Evolutionary conservation across 805 yeast genomes (phyloP).

Genomic region (Naumovozyma baii): DNA sequence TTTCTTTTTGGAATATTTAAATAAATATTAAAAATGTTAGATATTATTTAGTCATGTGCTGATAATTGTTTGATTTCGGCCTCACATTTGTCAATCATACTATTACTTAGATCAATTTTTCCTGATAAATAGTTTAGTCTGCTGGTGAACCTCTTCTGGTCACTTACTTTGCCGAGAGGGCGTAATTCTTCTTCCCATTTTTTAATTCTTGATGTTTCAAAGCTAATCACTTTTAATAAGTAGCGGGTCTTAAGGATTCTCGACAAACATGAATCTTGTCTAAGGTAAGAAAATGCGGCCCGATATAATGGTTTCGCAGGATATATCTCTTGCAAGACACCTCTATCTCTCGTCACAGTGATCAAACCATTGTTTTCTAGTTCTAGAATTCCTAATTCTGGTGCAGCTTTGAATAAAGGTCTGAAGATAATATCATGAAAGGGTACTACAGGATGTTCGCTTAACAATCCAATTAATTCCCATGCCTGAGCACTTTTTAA

Average conservation of each 20-base stretch:
- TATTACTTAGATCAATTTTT: constrained; percentile 56
- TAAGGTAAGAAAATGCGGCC: constrained; percentile 67
- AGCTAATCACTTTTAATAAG: constrained; percentile 41
- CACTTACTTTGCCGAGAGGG: constrained; percentile 43
- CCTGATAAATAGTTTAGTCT: constrained; percentile 58
- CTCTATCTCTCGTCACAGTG: constrained; percentile 63
- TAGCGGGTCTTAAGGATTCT: constrained; percentile 58
- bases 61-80: constrained; percentile 31
- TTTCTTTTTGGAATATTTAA: neutral
- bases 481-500: constrained; percentile 81
- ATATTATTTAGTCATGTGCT: constrained; percentile 2
- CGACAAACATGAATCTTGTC: constrained; percentile 45
- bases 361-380: constrained; percentile 76
- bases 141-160: constrained; percentile 44
- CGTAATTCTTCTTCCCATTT: constrained; percentile 64
- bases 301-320: constrained; percentile 81
- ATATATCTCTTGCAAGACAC: constrained; percentile 51
- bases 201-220: constrained; percentile 53
- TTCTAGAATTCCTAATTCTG: constrained; percentile 48
- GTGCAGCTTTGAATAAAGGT: constrained; percentile 51
- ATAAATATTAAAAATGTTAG: neutral
- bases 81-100: constrained; percentile 41
- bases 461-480: constrained; percentile 61
- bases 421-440: constrained; percentile 45
- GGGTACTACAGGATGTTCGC: constrained; percentile 37